These are phyloP conservation scores for Phytophthora fragariae DNA, from an alignment of 352 stramenopile genomes.

Conservation along the genomic window DNA sequence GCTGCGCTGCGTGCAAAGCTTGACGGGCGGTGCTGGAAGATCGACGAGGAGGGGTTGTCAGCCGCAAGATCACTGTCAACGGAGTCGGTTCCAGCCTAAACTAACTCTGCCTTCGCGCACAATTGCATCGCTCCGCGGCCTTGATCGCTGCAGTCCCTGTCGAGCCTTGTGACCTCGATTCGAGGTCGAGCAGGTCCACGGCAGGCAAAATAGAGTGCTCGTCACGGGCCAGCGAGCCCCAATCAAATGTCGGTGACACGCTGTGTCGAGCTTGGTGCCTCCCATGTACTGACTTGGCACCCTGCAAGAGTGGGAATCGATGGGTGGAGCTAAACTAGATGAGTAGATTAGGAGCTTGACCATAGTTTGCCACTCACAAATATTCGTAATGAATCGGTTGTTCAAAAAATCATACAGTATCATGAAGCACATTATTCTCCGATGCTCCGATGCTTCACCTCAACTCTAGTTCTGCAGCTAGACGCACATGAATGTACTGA, in stretches of 20 bases:
- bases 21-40: conserved; percentile 14
- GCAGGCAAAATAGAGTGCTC: background rate
- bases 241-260: conserved; percentile 36
- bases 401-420: too few species aligned
- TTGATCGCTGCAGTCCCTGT: too few species aligned
- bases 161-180: too few species aligned
- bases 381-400: too few species aligned
- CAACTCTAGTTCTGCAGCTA: too few species aligned
- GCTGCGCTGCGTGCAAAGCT: background rate
- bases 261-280: conserved; percentile 22
- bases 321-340: background rate
- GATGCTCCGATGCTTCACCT: too few species aligned
- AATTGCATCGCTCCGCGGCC: too few species aligned
- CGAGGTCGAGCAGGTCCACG: background rate
- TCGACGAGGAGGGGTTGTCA: background rate
- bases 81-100: too few species aligned
- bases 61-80: background rate
- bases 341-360: background rate
- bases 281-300: background rate
- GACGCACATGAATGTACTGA: background rate
- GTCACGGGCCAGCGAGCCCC: background rate
- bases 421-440: too few species aligned
- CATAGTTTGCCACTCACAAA: too few species aligned
- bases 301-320: background rate
- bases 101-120: too few species aligned